These are phyloP conservation scores for Neurospora hispaniola DNA, from an alignment of 495 filamentous ascomycete species.

Conservation along the genomic window DNA sequence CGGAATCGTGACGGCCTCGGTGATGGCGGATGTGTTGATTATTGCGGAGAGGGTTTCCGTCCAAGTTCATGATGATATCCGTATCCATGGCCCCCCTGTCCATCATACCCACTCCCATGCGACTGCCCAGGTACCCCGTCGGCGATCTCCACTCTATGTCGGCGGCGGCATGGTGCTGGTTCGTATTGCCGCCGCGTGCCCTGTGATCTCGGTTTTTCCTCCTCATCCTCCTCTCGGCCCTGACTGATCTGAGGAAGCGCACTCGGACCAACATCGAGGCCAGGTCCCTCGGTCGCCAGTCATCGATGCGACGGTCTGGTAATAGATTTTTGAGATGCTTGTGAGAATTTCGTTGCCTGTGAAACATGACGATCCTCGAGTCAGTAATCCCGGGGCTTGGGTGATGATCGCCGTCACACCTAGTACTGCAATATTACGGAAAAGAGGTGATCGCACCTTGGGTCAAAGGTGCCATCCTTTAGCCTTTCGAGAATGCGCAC, in stretches of 20 bases:
- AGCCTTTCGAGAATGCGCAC: slow-evolving; percentile 23
- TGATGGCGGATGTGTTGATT: neutral
- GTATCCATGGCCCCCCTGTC: neutral
- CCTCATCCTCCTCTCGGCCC: slow-evolving; percentile 16
- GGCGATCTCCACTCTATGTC: neutral
- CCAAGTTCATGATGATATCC: neutral
- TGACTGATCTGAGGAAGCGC: slow-evolving; percentile 21
- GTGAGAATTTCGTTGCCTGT: slow-evolving; percentile 26
- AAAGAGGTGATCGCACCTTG: slow-evolving; percentile 14
- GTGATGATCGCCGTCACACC: neutral
- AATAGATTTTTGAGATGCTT: slow-evolving; percentile 23
- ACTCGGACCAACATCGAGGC: slow-evolving; percentile 21
- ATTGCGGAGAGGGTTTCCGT: neutral
- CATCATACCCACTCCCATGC: neutral
- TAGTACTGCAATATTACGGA: neutral
- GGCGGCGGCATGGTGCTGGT: neutral
- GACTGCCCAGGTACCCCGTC: neutral
- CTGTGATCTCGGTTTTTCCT: slow-evolving; percentile 5
- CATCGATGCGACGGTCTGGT: slow-evolving; percentile 26
- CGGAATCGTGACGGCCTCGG: neutral
- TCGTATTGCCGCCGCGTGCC: slow-evolving; percentile 2
- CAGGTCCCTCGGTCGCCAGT: slow-evolving; percentile 23
- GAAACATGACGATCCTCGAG: neutral
- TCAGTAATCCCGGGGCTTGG: neutral
- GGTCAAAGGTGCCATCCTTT: slow-evolving; percentile 24